Evolutionary conservation across 371 early-diverging fungal genomes (phyloP).

Genomic region (Funneliformis caledonium): DNA sequence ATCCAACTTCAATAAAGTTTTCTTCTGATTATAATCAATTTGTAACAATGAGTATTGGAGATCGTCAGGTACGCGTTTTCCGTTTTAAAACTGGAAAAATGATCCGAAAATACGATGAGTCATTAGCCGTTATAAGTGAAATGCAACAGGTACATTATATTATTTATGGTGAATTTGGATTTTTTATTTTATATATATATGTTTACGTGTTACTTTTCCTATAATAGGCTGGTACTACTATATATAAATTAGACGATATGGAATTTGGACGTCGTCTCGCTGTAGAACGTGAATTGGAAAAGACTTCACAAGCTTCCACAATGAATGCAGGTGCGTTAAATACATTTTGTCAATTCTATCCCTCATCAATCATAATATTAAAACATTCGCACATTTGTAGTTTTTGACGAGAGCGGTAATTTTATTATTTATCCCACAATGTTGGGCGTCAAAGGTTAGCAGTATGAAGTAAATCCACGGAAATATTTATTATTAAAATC

Average conservation of each 20-base stretch:
- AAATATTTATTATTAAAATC: background rate
- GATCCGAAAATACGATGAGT: constrained; percentile 90
- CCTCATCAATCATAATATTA: background rate
- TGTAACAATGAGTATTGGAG: constrained; percentile 84
- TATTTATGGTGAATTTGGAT: background rate
- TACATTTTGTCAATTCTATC: background rate
- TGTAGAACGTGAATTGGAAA: constrained; percentile 85
- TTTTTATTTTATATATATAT: background rate
- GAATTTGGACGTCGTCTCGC: constrained; percentile 95
- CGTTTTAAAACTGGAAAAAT: constrained; percentile 84
- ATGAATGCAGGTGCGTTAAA: constrained; percentile 71
- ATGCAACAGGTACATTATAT: constrained; percentile 75
- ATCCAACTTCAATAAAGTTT: constrained; percentile 82
- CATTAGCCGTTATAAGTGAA: constrained; percentile 76
- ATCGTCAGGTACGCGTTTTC: constrained; percentile 88
- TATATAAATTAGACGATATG: constrained; percentile 90
- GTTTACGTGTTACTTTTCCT: background rate
- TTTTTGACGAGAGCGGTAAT: constrained; percentile 91
- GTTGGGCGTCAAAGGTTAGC: constrained; percentile 86
- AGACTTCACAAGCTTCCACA: constrained; percentile 65
- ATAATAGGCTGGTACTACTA: constrained; percentile 72
- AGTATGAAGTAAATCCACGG: background rate
- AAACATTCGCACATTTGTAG: constrained; percentile 45
- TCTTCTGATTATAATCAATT: constrained; percentile 83
- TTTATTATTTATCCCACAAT: constrained; percentile 90